phyloP scores from a whole-genome alignment of 2,329 filamentous ascomycete genomes.

The Elsinoe ampelina region DNA sequence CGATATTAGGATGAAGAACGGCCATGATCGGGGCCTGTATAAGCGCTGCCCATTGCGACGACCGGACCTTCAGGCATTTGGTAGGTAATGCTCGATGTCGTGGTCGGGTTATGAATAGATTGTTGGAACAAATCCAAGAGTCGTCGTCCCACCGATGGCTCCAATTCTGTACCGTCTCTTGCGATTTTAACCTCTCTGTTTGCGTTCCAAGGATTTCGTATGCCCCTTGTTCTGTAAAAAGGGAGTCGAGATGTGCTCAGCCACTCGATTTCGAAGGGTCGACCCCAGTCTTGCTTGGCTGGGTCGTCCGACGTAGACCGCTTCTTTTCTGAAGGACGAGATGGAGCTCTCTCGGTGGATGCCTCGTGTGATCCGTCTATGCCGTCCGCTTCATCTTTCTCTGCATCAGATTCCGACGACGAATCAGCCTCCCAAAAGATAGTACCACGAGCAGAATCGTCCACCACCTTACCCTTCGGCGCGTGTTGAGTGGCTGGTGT shows the following conservation, averaged over 20 bases:
- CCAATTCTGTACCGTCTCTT: constrained; percentile 84
- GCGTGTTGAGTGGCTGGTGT: constrained; percentile 70
- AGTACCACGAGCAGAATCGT: constrained; percentile 85
- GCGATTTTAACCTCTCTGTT: constrained; percentile 96
- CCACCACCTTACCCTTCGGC: constrained; percentile 78
- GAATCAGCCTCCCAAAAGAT: constrained; percentile 90
- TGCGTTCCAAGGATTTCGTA: constrained; percentile 90
- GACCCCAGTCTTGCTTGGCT: constrained; percentile 63
- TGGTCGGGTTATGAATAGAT: background rate
- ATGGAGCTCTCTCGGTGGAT: background rate
- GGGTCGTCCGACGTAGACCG: constrained; percentile 24
- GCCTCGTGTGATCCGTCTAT: constrained; percentile 27
- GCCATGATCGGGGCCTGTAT: background rate
- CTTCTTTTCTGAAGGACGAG: constrained; percentile 14
- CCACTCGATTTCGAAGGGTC: constrained; percentile 88
- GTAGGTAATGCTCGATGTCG: background rate
- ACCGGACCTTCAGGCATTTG: background rate
- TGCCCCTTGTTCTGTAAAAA: constrained; percentile 77
- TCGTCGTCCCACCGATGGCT: constrained; percentile 67
- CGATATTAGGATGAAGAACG: too few relatives aligned
- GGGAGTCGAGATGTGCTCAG: constrained; percentile 72
- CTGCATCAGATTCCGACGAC: constrained; percentile 42
- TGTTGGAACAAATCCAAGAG: constrained; percentile 69
- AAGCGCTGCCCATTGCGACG: background rate
- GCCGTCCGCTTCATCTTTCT: constrained; percentile 1